Conservation (phyloP, 306 rosid species). For the Ceratonia siliqua region DNA sequence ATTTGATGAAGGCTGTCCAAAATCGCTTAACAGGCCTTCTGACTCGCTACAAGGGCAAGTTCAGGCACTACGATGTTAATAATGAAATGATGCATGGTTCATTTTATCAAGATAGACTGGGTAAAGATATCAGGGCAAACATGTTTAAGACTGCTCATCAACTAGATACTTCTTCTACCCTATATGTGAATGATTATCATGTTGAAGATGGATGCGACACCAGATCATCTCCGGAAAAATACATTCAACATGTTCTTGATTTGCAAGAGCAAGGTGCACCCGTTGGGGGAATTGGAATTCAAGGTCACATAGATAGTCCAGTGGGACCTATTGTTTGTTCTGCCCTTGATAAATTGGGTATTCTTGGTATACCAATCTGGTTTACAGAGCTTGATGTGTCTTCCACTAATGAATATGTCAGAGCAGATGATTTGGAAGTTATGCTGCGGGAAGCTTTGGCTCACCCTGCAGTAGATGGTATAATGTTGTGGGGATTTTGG, state of each 20-base stretch:
- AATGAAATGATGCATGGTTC: conserved; percentile 94
- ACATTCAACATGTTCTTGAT: conserved; percentile 69
- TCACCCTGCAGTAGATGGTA: conserved; percentile 76
- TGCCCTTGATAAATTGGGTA: conserved; percentile 71
- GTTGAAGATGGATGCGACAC: conserved; percentile 81
- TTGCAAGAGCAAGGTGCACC: conserved; percentile 78
- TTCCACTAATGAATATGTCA: conserved; percentile 64
- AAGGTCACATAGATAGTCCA: conserved; percentile 87
- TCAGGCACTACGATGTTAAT: conserved; percentile 87
- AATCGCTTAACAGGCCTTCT: conserved; percentile 66
- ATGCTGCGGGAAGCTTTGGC: conserved; percentile 78
- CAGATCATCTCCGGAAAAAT: conserved; percentile 73
- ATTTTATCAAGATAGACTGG: conserved; percentile 72
- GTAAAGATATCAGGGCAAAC: conserved; percentile 70
- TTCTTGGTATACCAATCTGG: conserved; percentile 86
- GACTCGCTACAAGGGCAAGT: conserved; percentile 75
- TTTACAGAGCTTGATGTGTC: conserved; percentile 87
- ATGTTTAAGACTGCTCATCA: conserved; percentile 83
- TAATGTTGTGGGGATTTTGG: conserved; percentile 96
- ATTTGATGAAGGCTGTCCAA: conserved; percentile 69
- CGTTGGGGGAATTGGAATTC: conserved; percentile 88
- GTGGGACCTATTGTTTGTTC: conserved; percentile 79
- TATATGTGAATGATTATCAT: conserved; percentile 83
- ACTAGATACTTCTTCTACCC: conserved; percentile 63
- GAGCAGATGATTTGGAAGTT: conserved; percentile 90